Evolutionary conservation across 225 moss, liverwort and hornwort species (phyloP).

Genomic region (Takakia lepidozioides): DNA sequence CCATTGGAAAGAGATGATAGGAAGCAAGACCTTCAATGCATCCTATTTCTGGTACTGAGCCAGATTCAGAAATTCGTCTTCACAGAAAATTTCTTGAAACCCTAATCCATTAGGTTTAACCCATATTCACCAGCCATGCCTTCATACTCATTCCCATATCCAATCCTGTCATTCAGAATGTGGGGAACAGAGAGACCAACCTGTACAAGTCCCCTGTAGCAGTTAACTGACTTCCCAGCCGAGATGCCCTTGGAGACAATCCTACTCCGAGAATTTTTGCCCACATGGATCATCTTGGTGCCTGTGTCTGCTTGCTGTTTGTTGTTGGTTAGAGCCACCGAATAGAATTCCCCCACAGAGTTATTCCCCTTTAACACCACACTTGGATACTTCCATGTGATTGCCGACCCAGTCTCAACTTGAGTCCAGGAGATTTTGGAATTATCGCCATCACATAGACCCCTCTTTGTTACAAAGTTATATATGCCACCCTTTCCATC

Average conservation of each 20-base stretch:
- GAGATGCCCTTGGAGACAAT: slow-evolving; percentile 96
- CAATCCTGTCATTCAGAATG: too few relatives aligned
- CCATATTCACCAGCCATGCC: too few relatives aligned
- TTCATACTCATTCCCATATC: too few relatives aligned
- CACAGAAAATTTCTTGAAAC: too few relatives aligned
- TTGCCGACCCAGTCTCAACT: slow-evolving; percentile 94
- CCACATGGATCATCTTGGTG: slow-evolving; percentile 93
- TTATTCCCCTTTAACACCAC: slow-evolving; percentile 87
- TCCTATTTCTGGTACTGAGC: too few relatives aligned
- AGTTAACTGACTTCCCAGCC: slow-evolving; percentile 78
- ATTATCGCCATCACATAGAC: slow-evolving; percentile 71
- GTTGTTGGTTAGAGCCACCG: slow-evolving; percentile 86
- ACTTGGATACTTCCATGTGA: slow-evolving; percentile 96
- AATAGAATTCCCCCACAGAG: slow-evolving; percentile 86
- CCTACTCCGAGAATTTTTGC: slow-evolving; percentile 83
- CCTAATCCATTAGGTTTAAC: too few relatives aligned
- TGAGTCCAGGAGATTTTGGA: slow-evolving; percentile 98
- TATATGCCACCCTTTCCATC: slow-evolving; percentile 81
- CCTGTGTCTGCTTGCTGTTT: slow-evolving; percentile 95
- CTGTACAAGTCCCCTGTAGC: slow-evolving; percentile 95
- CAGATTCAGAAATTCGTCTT: too few relatives aligned
- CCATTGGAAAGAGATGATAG: too few relatives aligned
- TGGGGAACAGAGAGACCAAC: slow-evolving; percentile 10
- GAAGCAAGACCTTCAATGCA: too few relatives aligned
- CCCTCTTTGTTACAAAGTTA: slow-evolving; percentile 93